phyloP scores from a whole-genome alignment of 192 early-diverging fungal genomes.

The Linnemannia zychae region DNA sequence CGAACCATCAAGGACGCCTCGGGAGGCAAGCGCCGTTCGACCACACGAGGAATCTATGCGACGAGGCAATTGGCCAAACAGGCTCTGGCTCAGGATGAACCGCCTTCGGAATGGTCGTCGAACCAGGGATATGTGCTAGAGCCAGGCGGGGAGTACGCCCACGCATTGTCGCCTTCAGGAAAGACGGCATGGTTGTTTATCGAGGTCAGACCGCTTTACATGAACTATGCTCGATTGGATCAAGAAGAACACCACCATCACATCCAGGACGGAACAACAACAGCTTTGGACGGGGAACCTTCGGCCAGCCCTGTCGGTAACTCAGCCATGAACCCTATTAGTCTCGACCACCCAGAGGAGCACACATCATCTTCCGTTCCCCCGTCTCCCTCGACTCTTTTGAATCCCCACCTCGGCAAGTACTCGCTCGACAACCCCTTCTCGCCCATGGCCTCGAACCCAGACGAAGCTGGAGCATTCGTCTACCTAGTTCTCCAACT shows the following conservation, averaged over 20 bases:
- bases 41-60: slow-evolving; percentile 45
- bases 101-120: slow-evolving; percentile 49
- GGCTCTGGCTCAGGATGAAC: slow-evolving; percentile 36
- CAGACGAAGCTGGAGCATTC: slow-evolving; percentile 52
- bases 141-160: slow-evolving; percentile 48
- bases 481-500: slow-evolving; percentile 52
- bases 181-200: slow-evolving; percentile 55
- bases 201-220: slow-evolving; percentile 45
- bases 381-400: slow-evolving; percentile 23
- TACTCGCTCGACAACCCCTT: slow-evolving; percentile 27
- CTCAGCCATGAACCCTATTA: slow-evolving; percentile 45
- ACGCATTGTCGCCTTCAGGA: slow-evolving; percentile 48
- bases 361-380: neutral
- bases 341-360: slow-evolving; percentile 45
- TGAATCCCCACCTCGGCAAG: neutral
- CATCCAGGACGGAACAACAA: slow-evolving; percentile 1
- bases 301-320: slow-evolving; percentile 20
- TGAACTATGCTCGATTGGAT: slow-evolving; percentile 42
- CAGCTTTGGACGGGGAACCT: neutral
- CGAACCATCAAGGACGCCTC: slow-evolving; percentile 57
- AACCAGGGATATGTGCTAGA: slow-evolving; percentile 43
- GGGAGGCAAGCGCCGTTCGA: slow-evolving; percentile 50
- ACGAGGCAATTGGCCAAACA: slow-evolving; percentile 42
- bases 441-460: slow-evolving; percentile 45
- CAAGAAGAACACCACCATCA: slow-evolving; percentile 29